phyloP scores from a whole-genome alignment of 163 green algal genomes.

The Smithsoniella earleae region DNA sequence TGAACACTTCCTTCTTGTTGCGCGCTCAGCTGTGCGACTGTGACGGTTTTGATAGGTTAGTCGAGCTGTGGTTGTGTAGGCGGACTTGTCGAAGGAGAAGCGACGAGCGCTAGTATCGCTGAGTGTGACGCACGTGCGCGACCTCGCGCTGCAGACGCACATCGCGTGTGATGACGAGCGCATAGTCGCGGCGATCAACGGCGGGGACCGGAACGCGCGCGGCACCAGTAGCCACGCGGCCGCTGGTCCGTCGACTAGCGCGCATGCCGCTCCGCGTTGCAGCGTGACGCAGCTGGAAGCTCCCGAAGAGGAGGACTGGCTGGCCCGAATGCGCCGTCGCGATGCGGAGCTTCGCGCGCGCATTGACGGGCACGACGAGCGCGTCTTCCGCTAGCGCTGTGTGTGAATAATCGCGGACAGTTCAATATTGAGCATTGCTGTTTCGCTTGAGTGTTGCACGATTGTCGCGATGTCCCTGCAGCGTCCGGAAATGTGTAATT shows the following conservation, averaged over 20 bases:
- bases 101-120: not conserved
- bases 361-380: no score
- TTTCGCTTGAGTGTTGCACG: no score
- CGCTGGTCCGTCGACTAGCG: not conserved
- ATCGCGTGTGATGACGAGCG: slow-evolving; percentile 6
- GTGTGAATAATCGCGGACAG: no score
- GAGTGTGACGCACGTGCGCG: not conserved
- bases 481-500: no score
- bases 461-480: no score
- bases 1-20: no score
- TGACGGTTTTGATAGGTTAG: no score
- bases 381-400: no score
- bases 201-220: not conserved
- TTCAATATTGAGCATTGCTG: no score
- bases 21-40: no score
- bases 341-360: not conserved
- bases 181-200: not conserved
- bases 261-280: not conserved
- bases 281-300: not conserved
- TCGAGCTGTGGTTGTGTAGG: no score
- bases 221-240: not conserved
- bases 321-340: not conserved
- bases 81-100: not conserved
- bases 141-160: slow-evolving; percentile 12
- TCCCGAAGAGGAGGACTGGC: not conserved